A percentile compares a stretch with the other conserved stretches of the same genome.
Conservation (phyloP, 2,329 filamentous ascomycete species). For the Fusarium torulosum region DNA sequence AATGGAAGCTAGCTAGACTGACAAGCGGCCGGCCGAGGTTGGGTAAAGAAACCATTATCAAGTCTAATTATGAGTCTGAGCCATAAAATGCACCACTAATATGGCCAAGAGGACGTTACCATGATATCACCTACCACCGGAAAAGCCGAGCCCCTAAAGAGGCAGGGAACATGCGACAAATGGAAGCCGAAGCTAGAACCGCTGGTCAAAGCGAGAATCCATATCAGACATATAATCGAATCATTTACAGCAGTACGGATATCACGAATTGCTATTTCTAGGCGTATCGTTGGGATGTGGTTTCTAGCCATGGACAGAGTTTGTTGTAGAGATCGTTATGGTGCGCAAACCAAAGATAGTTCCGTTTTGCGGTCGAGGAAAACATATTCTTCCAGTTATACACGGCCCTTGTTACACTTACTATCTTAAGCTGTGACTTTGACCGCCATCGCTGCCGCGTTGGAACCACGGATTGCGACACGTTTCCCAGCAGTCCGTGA, state of each 20-base stretch:
- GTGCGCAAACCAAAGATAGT: conserved; percentile 11
- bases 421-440: conserved; percentile 4
- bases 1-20: conserved; percentile 4
- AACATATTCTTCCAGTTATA: background rate
- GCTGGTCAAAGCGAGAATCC: conserved; percentile 9
- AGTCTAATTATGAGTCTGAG: conserved; percentile 16
- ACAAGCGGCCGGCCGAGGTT: conserved; percentile 2
- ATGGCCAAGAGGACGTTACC: conserved; percentile 10
- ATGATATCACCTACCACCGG: conserved; percentile 8
- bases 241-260: background rate
- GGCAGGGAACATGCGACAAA: conserved; percentile 1
- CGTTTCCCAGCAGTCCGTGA: conserved; percentile 25
- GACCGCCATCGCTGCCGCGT: conserved; percentile 21
- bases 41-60: conserved; percentile 7
- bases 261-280: background rate
- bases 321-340: background rate
- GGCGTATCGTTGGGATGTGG: background rate
- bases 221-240: conserved; percentile 24
- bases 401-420: background rate
- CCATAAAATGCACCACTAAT: conserved; percentile 21
- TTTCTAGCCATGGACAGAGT: background rate
- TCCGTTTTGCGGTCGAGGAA: conserved; percentile 11
- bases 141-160: conserved; percentile 2
- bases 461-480: conserved; percentile 10
- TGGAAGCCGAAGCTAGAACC: conserved; percentile 4